Evolutionary conservation across 331 rosid genomes (phyloP).

Genomic region (Arachis monticola): DNA sequence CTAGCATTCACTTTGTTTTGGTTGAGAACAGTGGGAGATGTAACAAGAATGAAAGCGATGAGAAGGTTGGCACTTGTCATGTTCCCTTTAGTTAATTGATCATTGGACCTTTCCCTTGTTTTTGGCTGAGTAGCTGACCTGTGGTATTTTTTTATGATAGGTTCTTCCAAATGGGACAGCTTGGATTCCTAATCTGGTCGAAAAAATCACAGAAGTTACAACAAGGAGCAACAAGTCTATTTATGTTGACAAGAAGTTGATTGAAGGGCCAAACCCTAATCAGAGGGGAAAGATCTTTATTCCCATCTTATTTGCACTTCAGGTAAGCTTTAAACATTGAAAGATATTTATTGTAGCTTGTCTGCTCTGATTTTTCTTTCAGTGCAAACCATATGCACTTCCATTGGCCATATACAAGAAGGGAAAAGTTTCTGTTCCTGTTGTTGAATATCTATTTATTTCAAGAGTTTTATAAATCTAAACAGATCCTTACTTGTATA

Average conservation of each 20-base stretch:
- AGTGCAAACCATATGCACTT: background rate
- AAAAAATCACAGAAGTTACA: constrained; percentile 59
- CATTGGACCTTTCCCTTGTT: constrained; percentile 10
- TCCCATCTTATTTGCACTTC: constrained; percentile 59
- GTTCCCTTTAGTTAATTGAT: constrained; percentile 18
- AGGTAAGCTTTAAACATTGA: constrained; percentile 53
- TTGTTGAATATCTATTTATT: background rate
- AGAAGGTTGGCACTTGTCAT: constrained; percentile 56
- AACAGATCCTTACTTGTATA: background rate
- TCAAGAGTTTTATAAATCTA: background rate
- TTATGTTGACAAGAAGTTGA: constrained; percentile 65
- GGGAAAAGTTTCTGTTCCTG: background rate
- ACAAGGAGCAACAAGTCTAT: constrained; percentile 55
- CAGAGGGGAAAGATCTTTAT: constrained; percentile 64
- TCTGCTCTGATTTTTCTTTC: background rate
- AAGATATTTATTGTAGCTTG: background rate
- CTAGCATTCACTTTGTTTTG: constrained; percentile 67
- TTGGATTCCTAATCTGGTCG: constrained; percentile 72
- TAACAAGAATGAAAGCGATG: constrained; percentile 72
- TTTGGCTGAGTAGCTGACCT: constrained; percentile 13
- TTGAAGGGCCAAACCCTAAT: constrained; percentile 84
- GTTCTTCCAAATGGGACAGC: constrained; percentile 82
- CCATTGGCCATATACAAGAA: background rate
- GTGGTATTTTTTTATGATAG: constrained; percentile 43
- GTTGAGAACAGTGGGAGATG: constrained; percentile 92